Base-by-base conservation (phyloP, 139 green algal genomes). In the Micromonas pusilla region DNA sequence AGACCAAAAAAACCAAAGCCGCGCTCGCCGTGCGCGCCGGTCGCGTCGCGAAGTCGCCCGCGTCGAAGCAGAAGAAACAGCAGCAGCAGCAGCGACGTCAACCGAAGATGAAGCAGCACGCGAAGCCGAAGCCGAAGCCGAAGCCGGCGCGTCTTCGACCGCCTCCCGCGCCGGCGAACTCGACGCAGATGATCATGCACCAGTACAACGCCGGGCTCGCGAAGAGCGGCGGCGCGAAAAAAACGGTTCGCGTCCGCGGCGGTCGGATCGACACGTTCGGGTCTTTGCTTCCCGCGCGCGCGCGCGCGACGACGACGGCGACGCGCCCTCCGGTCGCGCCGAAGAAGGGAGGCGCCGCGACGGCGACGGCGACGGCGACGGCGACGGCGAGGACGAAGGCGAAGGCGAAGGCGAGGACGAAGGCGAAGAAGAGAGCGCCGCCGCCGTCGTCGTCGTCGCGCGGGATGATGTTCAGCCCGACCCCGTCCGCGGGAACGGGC, bases 1-100 rank as follows among this genome's bases (percentile, higher is more conserved):
- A 72, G n/a, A 72, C 28, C 20, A 72, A 72, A 45, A 38, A 72
- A 5, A 20, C 3, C n/a, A n/a, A n/a, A n/a, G n/a, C n/a, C n/a
- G n/a, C n/a, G n/a, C n/a, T n/a, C n/a, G n/a, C n/a, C n/a, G n/a
- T n/a, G n/a, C n/a, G n/a, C n/a, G n/a, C n/a, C n/a, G n/a, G n/a
- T n/a, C n/a, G n/a, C 67, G 67, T 32, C 32, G 31, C 33, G 34
- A 28, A 28, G 9, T 16, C 19, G 2, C 20, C 5, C 19, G 31
- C 6, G 32, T 9, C 21, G 20, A 74, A 74, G 67, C 13, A 62
- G 34, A 74, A 62, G 36, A 13, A 38, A 34, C 68, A n/a, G n/a
- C n/a, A n/a, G n/a, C n/a, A n/a, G n/a, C n/a, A n/a, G n/a, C n/a
- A n/a, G n/a, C n/a, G n/a, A n/a, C n/a, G n/a, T n/a, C n/a, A n/a